Evolutionary conservation across 176 grass and related monocot species (phyloP).

Genomic region (Echinochloa phyllopogon): DNA sequence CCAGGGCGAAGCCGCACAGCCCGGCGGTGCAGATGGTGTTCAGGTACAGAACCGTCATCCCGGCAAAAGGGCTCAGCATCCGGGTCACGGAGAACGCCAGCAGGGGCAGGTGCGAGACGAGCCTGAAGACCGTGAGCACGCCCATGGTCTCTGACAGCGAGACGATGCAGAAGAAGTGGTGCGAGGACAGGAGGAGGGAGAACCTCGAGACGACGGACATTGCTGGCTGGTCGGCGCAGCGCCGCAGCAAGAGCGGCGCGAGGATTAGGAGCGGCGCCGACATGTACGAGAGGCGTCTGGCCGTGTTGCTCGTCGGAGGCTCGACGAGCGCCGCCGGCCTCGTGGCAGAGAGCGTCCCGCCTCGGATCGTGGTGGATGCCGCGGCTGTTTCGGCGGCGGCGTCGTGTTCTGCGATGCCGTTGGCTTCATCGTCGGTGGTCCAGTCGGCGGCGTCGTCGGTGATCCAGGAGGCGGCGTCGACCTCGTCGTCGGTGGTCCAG

Average conservation of each 20-base stretch:
- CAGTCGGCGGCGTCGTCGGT: too few species aligned
- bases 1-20: neutral
- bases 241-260: neutral
- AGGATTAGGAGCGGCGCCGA: neutral
- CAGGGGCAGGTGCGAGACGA: neutral
- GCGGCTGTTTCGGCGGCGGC: too few species aligned
- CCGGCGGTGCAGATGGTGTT: neutral
- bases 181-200: neutral
- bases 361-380: too few species aligned
- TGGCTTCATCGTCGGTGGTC: too few species aligned
- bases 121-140: neutral
- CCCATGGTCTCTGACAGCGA: neutral
- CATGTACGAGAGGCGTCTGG: neutral
- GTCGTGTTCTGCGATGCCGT: too few species aligned
- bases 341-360: too few species aligned
- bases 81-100: neutral
- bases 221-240: neutral
- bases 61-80: neutral
- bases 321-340: too few species aligned
- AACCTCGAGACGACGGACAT: neutral
- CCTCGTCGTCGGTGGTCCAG: too few species aligned
- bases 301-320: too few species aligned
- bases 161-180: neutral
- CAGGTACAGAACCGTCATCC: neutral
- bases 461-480: too few species aligned